phyloP scores from a whole-genome alignment of 2,329 filamentous ascomycete species.

The Penicillium occitanis region DNA sequence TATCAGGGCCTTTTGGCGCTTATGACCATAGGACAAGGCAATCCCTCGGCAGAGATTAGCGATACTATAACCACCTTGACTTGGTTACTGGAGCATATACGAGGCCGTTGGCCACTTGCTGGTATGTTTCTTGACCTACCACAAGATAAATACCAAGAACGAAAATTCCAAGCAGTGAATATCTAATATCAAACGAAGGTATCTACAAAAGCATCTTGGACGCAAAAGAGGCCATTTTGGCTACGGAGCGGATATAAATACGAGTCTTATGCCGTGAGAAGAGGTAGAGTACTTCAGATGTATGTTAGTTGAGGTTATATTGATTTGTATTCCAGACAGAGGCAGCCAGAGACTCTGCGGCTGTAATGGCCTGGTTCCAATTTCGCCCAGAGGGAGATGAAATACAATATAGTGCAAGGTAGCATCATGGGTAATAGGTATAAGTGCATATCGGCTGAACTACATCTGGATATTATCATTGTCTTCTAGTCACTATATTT shows the following conservation, averaged over 20 bases:
- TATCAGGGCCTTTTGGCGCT: slow-evolving; percentile 7
- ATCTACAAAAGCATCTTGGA: slow-evolving; percentile 13
- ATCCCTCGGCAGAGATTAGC: slow-evolving; percentile 4
- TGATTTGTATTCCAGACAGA: neutral
- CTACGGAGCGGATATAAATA: neutral
- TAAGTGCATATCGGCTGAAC: neutral
- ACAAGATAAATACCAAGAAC: neutral
- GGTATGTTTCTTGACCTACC: neutral
- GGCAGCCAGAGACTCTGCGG: neutral
- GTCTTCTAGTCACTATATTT: neutral
- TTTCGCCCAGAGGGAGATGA: neutral
- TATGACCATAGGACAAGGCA: slow-evolving; percentile 15
- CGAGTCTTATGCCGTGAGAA: neutral
- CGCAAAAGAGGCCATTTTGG: slow-evolving; percentile 10
- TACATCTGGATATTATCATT: no score
- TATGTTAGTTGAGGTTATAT: neutral
- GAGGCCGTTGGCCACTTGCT: slow-evolving; percentile 15
- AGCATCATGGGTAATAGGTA: neutral
- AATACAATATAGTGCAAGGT: neutral
- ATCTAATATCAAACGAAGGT: neutral
- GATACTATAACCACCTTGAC: neutral
- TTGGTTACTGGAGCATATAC: slow-evolving; percentile 8
- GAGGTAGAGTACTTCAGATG: neutral
- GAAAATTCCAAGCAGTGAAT: neutral
- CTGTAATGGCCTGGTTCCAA: neutral